Conservation (phyloP, 164 flowering plant species). For the Hamamelis virginiana region DNA sequence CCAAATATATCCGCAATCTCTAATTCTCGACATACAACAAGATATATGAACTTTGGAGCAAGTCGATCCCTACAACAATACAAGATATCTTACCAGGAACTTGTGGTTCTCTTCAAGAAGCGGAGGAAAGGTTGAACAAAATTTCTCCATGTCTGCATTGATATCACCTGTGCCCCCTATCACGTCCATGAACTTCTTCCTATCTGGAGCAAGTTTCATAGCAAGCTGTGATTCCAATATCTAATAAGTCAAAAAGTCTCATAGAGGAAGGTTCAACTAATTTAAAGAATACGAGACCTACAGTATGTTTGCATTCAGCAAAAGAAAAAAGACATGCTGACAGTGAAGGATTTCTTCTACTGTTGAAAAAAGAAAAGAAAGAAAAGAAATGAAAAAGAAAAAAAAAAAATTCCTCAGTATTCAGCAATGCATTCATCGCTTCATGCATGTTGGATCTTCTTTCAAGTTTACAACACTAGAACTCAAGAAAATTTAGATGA, state of each 20-base stretch:
- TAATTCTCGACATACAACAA: background rate
- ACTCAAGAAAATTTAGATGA: background rate
- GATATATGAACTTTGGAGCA: background rate
- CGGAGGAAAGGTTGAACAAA: conserved; percentile 63
- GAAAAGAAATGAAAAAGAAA: background rate
- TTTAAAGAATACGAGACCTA: background rate
- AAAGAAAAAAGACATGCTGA: background rate
- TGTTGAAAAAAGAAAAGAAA: background rate
- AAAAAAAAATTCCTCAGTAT: background rate
- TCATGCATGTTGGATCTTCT: background rate
- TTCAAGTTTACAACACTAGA: background rate
- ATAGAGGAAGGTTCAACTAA: background rate
- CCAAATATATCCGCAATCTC: background rate
- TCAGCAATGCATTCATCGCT: background rate
- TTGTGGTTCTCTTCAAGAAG: conserved; percentile 79
- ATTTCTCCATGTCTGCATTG: conserved; percentile 68
- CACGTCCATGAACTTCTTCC: conserved; percentile 91
- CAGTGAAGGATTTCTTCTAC: background rate
- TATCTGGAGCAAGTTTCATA: conserved; percentile 94
- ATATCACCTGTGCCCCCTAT: conserved; percentile 61
- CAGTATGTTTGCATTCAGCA: background rate
- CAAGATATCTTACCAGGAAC: conserved; percentile 62
- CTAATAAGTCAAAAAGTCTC: background rate
- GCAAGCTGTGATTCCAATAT: conserved; percentile 52
- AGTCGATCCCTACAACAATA: background rate